Conservation (phyloP, 768 basidiomycete species). For the Tulasnella sp. region DNA sequence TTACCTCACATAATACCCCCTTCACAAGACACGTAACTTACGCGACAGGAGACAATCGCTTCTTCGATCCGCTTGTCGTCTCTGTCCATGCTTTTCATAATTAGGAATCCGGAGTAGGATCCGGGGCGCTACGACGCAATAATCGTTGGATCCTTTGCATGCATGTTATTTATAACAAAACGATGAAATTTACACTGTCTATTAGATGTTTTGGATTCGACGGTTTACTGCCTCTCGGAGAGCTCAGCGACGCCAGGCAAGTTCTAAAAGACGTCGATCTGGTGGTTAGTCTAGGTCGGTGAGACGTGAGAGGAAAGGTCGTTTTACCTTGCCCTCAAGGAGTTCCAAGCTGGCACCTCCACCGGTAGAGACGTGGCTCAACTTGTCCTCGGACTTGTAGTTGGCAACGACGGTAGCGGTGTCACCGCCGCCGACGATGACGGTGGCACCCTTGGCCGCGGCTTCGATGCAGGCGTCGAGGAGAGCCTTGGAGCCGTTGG, state of each 20-base stretch:
- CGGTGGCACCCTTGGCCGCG: slow-evolving; percentile 71
- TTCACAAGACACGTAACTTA: neutral
- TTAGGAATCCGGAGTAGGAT: neutral
- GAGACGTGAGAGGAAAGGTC: neutral
- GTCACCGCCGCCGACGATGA: slow-evolving; percentile 93
- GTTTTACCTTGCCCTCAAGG: slow-evolving; percentile 86
- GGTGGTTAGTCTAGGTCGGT: neutral
- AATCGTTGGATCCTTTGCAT: neutral
- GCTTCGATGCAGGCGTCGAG: slow-evolving; percentile 82
- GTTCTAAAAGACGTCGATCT: slow-evolving; percentile 33
- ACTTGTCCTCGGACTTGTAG: slow-evolving; percentile 67
- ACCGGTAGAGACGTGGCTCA: slow-evolving; percentile 95
- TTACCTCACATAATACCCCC: neutral
- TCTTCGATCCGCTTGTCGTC: neutral
- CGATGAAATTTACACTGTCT: neutral
- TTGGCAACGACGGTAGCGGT: slow-evolving; percentile 95
- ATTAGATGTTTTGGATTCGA: neutral
- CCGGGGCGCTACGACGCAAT: neutral
- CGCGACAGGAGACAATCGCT: neutral
- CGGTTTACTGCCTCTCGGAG: slow-evolving; percentile 51
- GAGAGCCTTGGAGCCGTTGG: slow-evolving; percentile 69
- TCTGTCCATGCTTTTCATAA: neutral
- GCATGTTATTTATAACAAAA: neutral
- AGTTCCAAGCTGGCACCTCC: slow-evolving; percentile 90
- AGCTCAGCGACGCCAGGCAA: slow-evolving; percentile 88